These are phyloP conservation scores for Juglanconis juglandina DNA, from an alignment of 2,329 filamentous ascomycete genomes.

Conservation along the genomic window DNA sequence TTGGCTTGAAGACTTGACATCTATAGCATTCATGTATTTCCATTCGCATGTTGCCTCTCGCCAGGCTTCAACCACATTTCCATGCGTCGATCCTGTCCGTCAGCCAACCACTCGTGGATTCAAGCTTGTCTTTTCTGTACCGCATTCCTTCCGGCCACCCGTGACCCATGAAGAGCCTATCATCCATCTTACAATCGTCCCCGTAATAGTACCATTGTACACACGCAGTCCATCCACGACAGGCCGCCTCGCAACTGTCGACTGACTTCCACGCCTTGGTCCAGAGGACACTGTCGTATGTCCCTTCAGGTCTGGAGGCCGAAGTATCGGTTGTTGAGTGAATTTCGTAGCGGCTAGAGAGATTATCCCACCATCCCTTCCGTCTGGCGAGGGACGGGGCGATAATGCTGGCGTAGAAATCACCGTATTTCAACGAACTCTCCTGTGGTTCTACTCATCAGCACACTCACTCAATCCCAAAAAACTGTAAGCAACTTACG, in stretches of 20 bases:
- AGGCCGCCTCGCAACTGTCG: slow-evolving; percentile 25
- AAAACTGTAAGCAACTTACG: background rate
- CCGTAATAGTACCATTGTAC: slow-evolving; percentile 28
- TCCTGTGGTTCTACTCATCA: background rate
- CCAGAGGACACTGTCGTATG: slow-evolving; percentile 19
- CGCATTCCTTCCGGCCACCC: slow-evolving; percentile 17
- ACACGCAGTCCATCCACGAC: slow-evolving; percentile 23
- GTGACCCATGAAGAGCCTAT: slow-evolving; percentile 22
- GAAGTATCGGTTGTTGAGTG: slow-evolving; percentile 19
- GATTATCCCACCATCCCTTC: slow-evolving; percentile 26
- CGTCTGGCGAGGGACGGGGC: slow-evolving; percentile 21
- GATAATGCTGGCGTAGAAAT: slow-evolving; percentile 24
- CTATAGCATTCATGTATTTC: background rate
- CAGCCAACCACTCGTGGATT: slow-evolving; percentile 5
- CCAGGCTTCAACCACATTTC: background rate
- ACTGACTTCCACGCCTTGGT: slow-evolving; percentile 24
- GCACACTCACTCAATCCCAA: background rate
- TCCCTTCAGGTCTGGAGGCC: slow-evolving; percentile 16
- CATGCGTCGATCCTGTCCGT: background rate
- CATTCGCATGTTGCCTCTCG: background rate
- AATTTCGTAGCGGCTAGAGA: slow-evolving; percentile 24
- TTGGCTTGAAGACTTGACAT: no score
- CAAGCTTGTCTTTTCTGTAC: slow-evolving; percentile 2
- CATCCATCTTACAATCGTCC: slow-evolving; percentile 27
- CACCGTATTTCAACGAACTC: slow-evolving; percentile 22